Evolutionary conservation across 2,329 filamentous ascomycete species (phyloP), one percentile per base, ranked within the genome.

Genomic region (Parasarocladium wereldwijsianum): DNA sequence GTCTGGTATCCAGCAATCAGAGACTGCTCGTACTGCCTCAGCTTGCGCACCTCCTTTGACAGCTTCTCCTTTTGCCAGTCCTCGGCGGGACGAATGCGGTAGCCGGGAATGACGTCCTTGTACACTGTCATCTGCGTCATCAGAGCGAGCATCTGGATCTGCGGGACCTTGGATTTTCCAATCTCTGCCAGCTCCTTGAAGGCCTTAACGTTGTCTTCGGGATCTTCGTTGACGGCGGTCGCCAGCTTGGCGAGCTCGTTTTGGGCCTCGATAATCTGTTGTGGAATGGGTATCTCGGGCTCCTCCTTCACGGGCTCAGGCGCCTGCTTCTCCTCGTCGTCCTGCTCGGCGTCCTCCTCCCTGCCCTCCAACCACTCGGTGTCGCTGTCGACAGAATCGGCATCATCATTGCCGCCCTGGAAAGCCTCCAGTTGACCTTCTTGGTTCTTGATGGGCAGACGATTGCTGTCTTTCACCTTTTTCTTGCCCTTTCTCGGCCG

Each of bases 51-150:
- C 17, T 96, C 90, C 50, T 93, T 94, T 5, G 86, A 93, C 2
- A 96, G 59, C 51, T 92, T 92, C 38, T 76, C 76, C 34, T 70
- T 68, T 46, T 77, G 65, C 25, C 77, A 73, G 18, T 84, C 78
- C 36, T 92, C 83, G 1, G 68, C 63, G 2, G 84, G 80, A 12
- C 90, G 76, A 59, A 98, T 96, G 36, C 90, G 70, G 51, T 98
- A 98, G 14, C 90, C 90, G 0, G 90, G 90, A 35, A 98, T 96
- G 26, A 94, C 70, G 53, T 96, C 90, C 51, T 87, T 93, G 63
- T 87, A 98, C 9, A 96, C 74, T 1, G 86, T 71, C 49, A 90
- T 67, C 54, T 94, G 86, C 14, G 90, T 84, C 27, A 77, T 81
- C 38, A 98, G 60, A 6, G 81, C 76, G 36, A 98, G 65, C 54